Evolutionary conservation across 2,329 filamentous ascomycete genomes (phyloP), one percentile per base, ranked within the genome.

Genomic region (Aspergillus candidus): DNA sequence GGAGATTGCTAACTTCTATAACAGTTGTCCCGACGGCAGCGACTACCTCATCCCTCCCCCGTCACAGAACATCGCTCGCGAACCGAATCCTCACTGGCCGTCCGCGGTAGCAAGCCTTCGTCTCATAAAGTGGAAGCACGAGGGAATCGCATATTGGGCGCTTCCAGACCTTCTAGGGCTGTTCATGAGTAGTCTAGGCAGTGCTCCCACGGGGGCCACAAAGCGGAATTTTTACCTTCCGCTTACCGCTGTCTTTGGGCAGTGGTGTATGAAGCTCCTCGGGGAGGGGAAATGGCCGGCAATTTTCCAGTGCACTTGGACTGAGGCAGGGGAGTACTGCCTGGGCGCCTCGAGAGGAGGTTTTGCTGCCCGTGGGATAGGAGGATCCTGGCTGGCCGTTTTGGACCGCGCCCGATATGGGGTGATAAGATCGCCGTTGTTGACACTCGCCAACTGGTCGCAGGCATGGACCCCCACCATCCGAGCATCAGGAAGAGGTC

Each of bases 201-300:
- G 2, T 14, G 46, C 49, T 40, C 46, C 46, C 10, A 6, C 13
- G 5, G 40, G 40, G 13, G 49, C 49, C 17, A 51, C 29, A 2
- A 49, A 49, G 39, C 29, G 43, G 4, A 44, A 43, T 15, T 49
- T 46, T 11, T 49, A 46, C 38, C 40, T 51, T 4, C 46, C 49
- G 10, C 17, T 51, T 12, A 46, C 46, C 12, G 46, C 49, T 31
- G 44, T 51, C 29, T 51, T 40, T 40, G 46, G 46, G 12, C 29
- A 39, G 13, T 51, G 48, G 43, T 50, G 45, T n/a, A 10, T 11
- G 7, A 39, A 33, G 15, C 18, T 31, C 18, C 18, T 44, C 12
- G 10, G 34, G 6, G 15, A 22, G 11, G 12, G 31, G 32, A 13
- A 33, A 13, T 22, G 13, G 4, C 34, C 41, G 8, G 13, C 31